Evolutionary conservation across 106 monocot genomes (phyloP).

Genomic region (Dioscorea alata): DNA sequence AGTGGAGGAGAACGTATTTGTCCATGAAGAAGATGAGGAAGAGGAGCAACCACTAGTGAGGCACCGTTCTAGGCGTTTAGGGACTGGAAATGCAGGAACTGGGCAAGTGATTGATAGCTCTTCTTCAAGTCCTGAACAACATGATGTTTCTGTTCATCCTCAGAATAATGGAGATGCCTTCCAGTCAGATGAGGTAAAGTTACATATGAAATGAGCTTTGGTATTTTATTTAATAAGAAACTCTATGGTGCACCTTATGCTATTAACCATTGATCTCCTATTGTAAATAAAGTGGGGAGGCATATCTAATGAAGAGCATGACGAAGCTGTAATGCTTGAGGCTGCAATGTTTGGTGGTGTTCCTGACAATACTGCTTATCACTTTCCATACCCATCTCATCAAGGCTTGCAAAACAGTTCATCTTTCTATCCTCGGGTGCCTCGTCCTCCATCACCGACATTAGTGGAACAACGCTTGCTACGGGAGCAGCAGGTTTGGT

Average conservation of each 20-base stretch:
- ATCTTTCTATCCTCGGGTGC: slow-evolving; percentile 29
- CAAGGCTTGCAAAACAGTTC: neutral
- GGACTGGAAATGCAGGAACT: slow-evolving; percentile 27
- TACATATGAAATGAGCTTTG: neutral
- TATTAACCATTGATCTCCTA: neutral
- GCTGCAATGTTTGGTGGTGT: slow-evolving; percentile 98
- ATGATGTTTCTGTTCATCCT: slow-evolving; percentile 16
- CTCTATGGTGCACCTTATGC: neutral
- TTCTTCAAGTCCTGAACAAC: slow-evolving; percentile 32
- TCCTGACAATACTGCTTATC: slow-evolving; percentile 62
- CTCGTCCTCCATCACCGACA: slow-evolving; percentile 69
- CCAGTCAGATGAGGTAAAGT: slow-evolving; percentile 51
- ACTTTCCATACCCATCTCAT: slow-evolving; percentile 41
- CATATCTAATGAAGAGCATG: slow-evolving; percentile 88
- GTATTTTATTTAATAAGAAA: neutral
- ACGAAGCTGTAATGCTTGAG: slow-evolving; percentile 99
- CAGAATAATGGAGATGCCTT: slow-evolving; percentile 38
- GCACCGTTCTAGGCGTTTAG: slow-evolving; percentile 24
- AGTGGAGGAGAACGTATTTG: slow-evolving; percentile 20
- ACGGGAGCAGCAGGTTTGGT: slow-evolving; percentile 84
- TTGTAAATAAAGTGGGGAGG: slow-evolving; percentile 74
- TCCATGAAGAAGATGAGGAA: slow-evolving; percentile 72
- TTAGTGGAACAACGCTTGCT: slow-evolving; percentile 73
- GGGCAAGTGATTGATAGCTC: slow-evolving; percentile 24
- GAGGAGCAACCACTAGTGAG: slow-evolving; percentile 53